Evolutionary conservation across 257 asterid species (phyloP).

Genomic region (Asclepias syriaca): DNA sequence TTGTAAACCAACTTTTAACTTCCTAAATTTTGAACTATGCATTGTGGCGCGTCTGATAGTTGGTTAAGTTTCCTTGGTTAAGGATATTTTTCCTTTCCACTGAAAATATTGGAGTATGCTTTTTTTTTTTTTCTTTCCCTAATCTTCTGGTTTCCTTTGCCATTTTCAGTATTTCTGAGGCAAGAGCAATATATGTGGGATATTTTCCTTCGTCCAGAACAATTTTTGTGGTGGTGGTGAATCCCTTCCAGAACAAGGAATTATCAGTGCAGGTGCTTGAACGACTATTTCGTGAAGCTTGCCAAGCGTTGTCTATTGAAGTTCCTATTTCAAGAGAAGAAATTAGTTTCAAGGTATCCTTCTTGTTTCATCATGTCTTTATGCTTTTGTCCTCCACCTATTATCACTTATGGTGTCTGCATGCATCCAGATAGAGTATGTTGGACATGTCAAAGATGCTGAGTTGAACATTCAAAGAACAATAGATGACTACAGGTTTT

Average conservation of each 20-base stretch:
- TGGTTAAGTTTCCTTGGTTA: background rate
- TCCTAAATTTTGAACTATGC: background rate
- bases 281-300: conserved; percentile 84
- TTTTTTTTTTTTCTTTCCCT: background rate
- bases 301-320: conserved; percentile 52
- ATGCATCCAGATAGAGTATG: conserved; percentile 62
- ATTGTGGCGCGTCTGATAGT: background rate
- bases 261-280: conserved; percentile 80
- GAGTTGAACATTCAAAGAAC: conserved; percentile 65
- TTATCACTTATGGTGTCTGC: conserved; percentile 1
- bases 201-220: conserved; percentile 74
- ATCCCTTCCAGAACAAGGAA: conserved; percentile 89
- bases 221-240: conserved; percentile 73
- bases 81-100: background rate
- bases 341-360: conserved; percentile 60
- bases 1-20: background rate
- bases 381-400: conserved; percentile 7
- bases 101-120: background rate
- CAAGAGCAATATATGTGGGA: conserved; percentile 79
- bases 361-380: conserved; percentile 6
- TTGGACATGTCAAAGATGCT: conserved; percentile 74
- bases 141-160: conserved; percentile 4
- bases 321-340: conserved; percentile 45
- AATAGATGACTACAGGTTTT: conserved; percentile 71
- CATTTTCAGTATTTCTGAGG: conserved; percentile 68